Percentiles rank a stretch among this genome's conserved stretches.
These are phyloP conservation scores for Cerrena zonata DNA, from an alignment of 1,284 basidiomycete genomes.

Conservation along the genomic window DNA sequence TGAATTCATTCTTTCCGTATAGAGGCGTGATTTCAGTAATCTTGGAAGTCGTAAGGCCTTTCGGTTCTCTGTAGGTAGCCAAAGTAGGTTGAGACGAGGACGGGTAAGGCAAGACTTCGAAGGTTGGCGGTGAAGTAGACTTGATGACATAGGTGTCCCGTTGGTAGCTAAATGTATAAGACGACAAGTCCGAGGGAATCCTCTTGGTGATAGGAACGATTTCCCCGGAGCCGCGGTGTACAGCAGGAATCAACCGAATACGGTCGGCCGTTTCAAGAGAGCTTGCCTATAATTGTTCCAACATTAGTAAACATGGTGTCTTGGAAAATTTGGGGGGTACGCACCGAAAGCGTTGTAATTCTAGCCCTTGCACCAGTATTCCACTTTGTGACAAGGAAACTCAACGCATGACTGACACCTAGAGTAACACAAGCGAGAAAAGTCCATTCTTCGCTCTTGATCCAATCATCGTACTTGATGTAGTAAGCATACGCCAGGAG, in stretches of 20 bases:
- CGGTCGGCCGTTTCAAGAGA: conserved; percentile 72
- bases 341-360: conserved; percentile 69
- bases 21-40: conserved; percentile 49
- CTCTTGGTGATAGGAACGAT: conserved; percentile 78
- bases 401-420: conserved; percentile 84
- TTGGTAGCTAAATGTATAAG: conserved; percentile 91
- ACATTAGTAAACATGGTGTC: conserved; percentile 1
- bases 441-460: conserved; percentile 92
- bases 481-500: conserved; percentile 89
- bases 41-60: conserved; percentile 36
- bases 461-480: conserved; percentile 83
- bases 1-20: conserved; percentile 89
- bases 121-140: conserved; percentile 54
- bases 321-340: conserved; percentile 12
- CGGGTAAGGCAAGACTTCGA: conserved; percentile 86
- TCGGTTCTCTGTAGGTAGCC: conserved; percentile 57
- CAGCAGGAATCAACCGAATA: conserved; percentile 79
- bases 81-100: conserved; percentile 72
- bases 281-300: conserved; percentile 41
- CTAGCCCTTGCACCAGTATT: conserved; percentile 74
- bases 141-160: conserved; percentile 87
- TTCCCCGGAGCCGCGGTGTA: conserved; percentile 87
- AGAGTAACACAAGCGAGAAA: conserved; percentile 87
- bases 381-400: conserved; percentile 91
- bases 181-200: conserved; percentile 45